These are phyloP conservation scores for Zymoseptoria crescenta DNA, from an alignment of 2,329 filamentous ascomycete species.

Conservation along the genomic window DNA sequence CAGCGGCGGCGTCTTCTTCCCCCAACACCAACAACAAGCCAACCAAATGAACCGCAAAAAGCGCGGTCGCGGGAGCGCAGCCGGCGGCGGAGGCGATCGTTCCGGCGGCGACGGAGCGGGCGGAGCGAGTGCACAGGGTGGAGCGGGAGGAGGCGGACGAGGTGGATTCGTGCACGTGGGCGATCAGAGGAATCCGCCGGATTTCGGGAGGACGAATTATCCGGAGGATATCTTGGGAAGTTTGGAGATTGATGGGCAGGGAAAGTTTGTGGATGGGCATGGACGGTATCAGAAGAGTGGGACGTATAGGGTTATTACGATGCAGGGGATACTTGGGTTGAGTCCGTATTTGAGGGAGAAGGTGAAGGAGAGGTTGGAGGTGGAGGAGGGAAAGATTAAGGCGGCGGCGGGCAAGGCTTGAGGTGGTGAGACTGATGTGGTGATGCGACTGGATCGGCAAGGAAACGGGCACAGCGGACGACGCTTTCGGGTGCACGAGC, in stretches of 20 bases:
- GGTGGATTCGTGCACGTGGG: conserved; percentile 59
- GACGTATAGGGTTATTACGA: conserved; percentile 54
- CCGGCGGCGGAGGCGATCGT: conserved; percentile 31
- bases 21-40: conserved; percentile 24
- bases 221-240: conserved; percentile 61
- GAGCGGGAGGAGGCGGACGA: conserved; percentile 48
- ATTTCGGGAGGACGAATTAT: conserved; percentile 57
- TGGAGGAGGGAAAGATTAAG: conserved; percentile 4
- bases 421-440: neutral
- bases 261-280: conserved; percentile 48
- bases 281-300: conserved; percentile 55
- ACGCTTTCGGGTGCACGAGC: neutral
- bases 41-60: conserved; percentile 12
- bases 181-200: conserved; percentile 51
- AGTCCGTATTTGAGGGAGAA: conserved; percentile 29
- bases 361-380: conserved; percentile 27
- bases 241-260: conserved; percentile 52
- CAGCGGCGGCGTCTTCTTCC: conserved; percentile 43
- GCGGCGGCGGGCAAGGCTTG: neutral
- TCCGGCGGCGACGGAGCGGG: conserved; percentile 43
- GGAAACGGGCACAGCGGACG: neutral
- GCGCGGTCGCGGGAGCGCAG: neutral
- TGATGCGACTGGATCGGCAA: neutral
- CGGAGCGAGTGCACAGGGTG: conserved; percentile 52
- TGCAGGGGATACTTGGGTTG: conserved; percentile 46